Evolutionary conservation across 2,329 filamentous ascomycete species (phyloP), one percentile per base, ranked within the genome.

Genomic region (Blastomyces parvus): DNA sequence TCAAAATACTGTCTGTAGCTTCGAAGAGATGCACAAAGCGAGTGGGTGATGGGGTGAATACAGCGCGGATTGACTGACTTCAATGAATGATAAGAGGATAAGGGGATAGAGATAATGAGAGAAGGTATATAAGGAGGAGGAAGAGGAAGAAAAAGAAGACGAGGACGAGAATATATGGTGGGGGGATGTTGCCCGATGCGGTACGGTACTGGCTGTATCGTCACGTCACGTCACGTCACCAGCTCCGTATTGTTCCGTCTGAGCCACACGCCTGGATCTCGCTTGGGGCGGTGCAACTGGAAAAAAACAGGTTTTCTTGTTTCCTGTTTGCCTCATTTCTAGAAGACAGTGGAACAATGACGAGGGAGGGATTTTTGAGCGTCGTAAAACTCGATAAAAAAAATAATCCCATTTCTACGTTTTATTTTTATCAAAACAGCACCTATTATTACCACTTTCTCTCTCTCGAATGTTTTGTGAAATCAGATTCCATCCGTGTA

Each of bases 121-220:
- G 52, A 65, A 59, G 5, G 30, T 55, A 36, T 56, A 66, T 25
- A 40, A 33, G 63, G 62, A 55, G 62, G 61, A 59, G 60, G 64
- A 64, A 66, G 64, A 68, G 67, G 66, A 67, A 65, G 64, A 59
- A 66, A 59, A 58, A 61, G 9, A n/a, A 9, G 14, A 17, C 2
- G 13, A 53, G 27, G 50, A 27, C 17, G 1, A 30, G 48, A 52
- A 30, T 17, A 27, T 33, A 53, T 27, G 27, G 44, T 46, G 44
- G 44, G 44, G 44, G 44, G 44, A 7, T n/a, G 19, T 33, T 33
- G 17, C 42, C 42, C 19, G 2, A 14, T 46, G 42, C n/a, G 42
- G 44, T 22, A 46, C 44, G 6, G 44, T 46, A 46, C 38, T 33
- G 1, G 40, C 44, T 36, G 44, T 48, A 22, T 48, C n/a, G 44